Evolutionary conservation across 805 yeast species (phyloP), one percentile per base, ranked within the genome.

Genomic region (Yarrowia sp.): DNA sequence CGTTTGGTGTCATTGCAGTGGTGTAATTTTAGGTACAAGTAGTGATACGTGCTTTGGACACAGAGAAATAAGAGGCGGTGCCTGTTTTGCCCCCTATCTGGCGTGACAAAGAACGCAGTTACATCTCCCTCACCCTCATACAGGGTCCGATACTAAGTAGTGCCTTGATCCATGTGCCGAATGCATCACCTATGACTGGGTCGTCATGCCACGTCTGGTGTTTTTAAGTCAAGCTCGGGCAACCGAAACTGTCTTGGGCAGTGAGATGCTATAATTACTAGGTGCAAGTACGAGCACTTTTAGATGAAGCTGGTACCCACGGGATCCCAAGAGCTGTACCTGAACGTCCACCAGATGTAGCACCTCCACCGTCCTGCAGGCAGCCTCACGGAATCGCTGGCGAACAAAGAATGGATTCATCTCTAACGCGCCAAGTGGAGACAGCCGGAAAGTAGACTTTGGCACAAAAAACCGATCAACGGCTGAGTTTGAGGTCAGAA

Each of bases 211-310:
- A 52, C 56, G 38, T 47, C 53, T n/a, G 9, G 38, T 9, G 3
- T 49, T 52, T 50, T 52, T 52, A 55, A 20, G 46, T 55, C 44
- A 39, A 39, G 36, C 44, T 55, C 46, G 9, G 20, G 55, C 55
- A 33, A 17, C 40, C 20, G 36, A 49, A 34, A 49, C 20, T 49
- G 20, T 34, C 39, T 47, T 24, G 30, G 30, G 30, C 30, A 24
- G 30, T 24, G 30, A 24, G 30, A 24, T 24, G 30, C 30, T 24
- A 24, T 24, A 24, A 24, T 24, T 24, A 24, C 30, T 24, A 7
- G 30, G 30, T 24, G 3, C n/a, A n/a, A n/a, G 30, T 2, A 24
- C 30, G 3, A 5, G 30, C 30, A 24, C 30, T 24, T 24, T 4
- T 24, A 24, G 30, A 24, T 24, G 30, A 24, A 24, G 30, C 30